Base-by-base conservation (phyloP, 2,329 filamentous ascomycete genomes). In the Nothophaeocryptopus gaeumannii region DNA sequence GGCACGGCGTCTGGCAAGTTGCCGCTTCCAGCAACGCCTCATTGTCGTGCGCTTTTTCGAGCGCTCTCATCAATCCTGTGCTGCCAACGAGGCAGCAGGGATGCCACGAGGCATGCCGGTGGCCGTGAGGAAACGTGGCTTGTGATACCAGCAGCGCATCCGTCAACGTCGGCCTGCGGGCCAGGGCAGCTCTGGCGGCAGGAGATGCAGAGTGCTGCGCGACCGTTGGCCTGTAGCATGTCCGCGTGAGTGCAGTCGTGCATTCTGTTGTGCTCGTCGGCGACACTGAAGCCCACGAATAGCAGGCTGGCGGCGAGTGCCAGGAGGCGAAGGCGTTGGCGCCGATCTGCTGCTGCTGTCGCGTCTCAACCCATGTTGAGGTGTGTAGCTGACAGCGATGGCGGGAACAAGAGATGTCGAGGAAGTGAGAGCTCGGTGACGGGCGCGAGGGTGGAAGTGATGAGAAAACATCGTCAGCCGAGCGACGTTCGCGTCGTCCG, bases 111-210 rank as follows among this genome's bases (percentile, higher is more conserved):
- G 39, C 34, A 44, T 53, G 35, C 35, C 41, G 44, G 33, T 20
- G 40, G 14, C 30, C 40, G 26, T 43, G 40, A 32, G 43, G 47
- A 40, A 54, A 54, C 51, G 47, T 56, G 53, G 50, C 46, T 53
- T 46, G 50, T 56, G 37, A 40, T 50, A 53, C 50, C 20, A 39
- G 36, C 31, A 31, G 34, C 30, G 35, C 53, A 40, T 43, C 37
- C 30, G 44, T 45, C 42, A 45, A 48, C 53, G 20, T 26, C 20
- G 20, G 20, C 20, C 20, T 26, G 3, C 20, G 45, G 45, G 39
- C 38, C 34, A 42, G 29, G 31, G 37, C 41, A 34, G 38, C 33
- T 14, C 12, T 41, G 34, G 44, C 47, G 40, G 31, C 20, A 26
- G 20, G 20, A 26, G 4, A 47, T 48, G 52, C 52, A 38, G 44